Evolutionary conservation across 768 basidiomycete genomes (phyloP).

Genomic region (Amanita jacksonii): DNA sequence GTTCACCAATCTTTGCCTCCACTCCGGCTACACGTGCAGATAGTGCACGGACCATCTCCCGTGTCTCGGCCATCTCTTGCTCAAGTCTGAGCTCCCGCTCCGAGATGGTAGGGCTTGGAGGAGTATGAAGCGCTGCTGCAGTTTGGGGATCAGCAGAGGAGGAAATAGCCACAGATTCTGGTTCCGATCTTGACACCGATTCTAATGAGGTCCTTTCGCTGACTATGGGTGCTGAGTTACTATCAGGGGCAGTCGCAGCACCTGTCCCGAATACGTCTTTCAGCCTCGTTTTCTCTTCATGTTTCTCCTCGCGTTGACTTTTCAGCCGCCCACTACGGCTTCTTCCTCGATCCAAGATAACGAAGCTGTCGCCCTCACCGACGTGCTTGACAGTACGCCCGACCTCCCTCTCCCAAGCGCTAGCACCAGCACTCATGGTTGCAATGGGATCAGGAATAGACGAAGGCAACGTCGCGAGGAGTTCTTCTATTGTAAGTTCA

Average conservation of each 20-base stretch:
- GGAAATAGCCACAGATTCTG: too few relatives aligned
- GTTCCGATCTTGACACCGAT: too few relatives aligned
- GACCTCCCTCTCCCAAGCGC: slow-evolving; percentile 1
- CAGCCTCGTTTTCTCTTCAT: neutral
- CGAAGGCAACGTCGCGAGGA: neutral
- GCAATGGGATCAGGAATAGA: too few relatives aligned
- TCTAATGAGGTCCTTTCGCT: neutral
- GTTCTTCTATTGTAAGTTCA: neutral
- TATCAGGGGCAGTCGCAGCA: neutral
- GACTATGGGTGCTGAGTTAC: neutral
- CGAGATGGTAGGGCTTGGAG: neutral
- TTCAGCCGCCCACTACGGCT: neutral
- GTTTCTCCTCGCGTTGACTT: neutral
- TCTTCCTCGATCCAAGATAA: neutral
- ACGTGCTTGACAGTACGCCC: slow-evolving; percentile 3
- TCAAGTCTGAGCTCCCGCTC: neutral
- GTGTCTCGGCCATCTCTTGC: slow-evolving; percentile 2
- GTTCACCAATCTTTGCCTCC: slow-evolving; percentile 2
- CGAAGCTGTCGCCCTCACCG: neutral
- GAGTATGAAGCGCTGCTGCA: neutral
- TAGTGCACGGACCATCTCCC: slow-evolving; percentile 5
- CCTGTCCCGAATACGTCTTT: neutral
- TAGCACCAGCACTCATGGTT: neutral
- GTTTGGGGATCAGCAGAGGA: too few relatives aligned
- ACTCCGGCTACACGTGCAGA: slow-evolving; percentile 3